phyloP scores from a whole-genome alignment of 257 asterid genomes.

The Hygrophila difformis region DNA sequence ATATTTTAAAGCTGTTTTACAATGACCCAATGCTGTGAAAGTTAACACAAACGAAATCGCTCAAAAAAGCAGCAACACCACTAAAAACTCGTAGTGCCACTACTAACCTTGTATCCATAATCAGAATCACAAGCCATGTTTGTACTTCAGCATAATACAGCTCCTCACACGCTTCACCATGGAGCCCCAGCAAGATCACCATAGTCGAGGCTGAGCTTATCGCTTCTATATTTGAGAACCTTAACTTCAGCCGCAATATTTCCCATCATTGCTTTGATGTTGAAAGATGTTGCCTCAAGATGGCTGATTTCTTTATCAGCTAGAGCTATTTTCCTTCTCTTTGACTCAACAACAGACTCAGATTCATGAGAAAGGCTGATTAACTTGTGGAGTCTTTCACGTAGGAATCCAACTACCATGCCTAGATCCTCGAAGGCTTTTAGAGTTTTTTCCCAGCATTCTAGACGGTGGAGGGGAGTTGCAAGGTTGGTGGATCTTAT shows the following conservation, averaged over 20 bases:
- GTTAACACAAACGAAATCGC: too few species aligned
- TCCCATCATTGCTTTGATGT: slow-evolving; percentile 13
- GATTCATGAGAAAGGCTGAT: slow-evolving; percentile 18
- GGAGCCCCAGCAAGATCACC: too few species aligned
- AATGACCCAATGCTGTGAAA: too few species aligned
- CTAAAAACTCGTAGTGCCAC: too few species aligned
- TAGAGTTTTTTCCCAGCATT: slow-evolving; percentile 42
- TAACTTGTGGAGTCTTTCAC: slow-evolving; percentile 26
- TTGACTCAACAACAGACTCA: slow-evolving; percentile 12
- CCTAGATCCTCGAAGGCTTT: slow-evolving; percentile 61
- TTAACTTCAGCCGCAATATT: not conserved
- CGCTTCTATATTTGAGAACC: too few species aligned
- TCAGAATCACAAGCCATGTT: too few species aligned
- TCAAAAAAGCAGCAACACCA: too few species aligned
- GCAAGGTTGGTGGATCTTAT: slow-evolving; percentile 28
- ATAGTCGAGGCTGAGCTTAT: too few species aligned
- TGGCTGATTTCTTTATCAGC: slow-evolving; percentile 9
- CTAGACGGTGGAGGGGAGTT: slow-evolving; percentile 16
- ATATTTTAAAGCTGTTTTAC: too few species aligned
- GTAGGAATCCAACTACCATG: slow-evolving; percentile 42
- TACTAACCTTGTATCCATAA: too few species aligned
- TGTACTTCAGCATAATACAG: too few species aligned
- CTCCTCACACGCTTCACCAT: too few species aligned
- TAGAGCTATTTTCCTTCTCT: slow-evolving; percentile 20
- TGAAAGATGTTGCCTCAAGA: slow-evolving; percentile 20